A percentile compares a stretch with the other conserved stretches of the same genome.
Evolutionary conservation across 352 stramenopile genomes (phyloP).

Genomic region (Saprolegnia parasitica): DNA sequence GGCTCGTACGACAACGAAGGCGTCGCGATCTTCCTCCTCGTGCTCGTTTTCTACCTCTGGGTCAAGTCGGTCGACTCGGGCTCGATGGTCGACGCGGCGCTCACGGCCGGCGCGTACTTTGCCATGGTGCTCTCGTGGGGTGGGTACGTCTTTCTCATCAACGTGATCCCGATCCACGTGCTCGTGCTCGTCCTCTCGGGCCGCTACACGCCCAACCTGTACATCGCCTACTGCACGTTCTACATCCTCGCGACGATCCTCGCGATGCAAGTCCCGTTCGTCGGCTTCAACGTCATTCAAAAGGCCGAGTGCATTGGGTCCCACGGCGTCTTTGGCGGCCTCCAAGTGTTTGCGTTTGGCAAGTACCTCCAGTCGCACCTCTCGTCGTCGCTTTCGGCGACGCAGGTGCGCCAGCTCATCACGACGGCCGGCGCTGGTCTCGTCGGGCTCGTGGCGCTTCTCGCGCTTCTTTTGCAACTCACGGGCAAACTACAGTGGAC

Average conservation of each 20-base stretch:
- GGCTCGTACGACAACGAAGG: slow-evolving; percentile 99
- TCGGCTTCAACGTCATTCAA: slow-evolving; percentile 94
- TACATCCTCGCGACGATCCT: slow-evolving; percentile 94
- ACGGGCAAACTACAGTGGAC: slow-evolving; percentile 86
- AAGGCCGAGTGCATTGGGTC: slow-evolving; percentile 71
- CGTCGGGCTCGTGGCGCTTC: slow-evolving; percentile 35
- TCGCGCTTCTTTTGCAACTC: slow-evolving; percentile 49
- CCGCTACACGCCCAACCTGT: slow-evolving; percentile 88
- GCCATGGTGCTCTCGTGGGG: slow-evolving; percentile 96
- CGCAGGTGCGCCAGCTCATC: slow-evolving; percentile 47
- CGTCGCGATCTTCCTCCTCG: slow-evolving; percentile 97
- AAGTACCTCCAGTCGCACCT: slow-evolving; percentile 44
- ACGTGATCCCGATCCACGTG: slow-evolving; percentile 96
- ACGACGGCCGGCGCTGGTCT: slow-evolving; percentile 37
- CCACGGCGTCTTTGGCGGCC: slow-evolving; percentile 91
- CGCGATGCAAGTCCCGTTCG: slow-evolving; percentile 97
- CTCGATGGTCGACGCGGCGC: slow-evolving; percentile 61
- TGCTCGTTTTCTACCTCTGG: slow-evolving; percentile 97
- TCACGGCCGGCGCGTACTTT: slow-evolving; percentile 90
- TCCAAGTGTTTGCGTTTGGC: slow-evolving; percentile 71
- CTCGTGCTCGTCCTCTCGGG: slow-evolving; percentile 87
- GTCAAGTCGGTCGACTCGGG: slow-evolving; percentile 74
- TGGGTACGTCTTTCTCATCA: slow-evolving; percentile 99
- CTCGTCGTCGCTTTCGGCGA: slow-evolving; percentile 35
- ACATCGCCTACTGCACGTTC: slow-evolving; percentile 97